phyloP scores from a whole-genome alignment of 306 rosid genomes.

The Delonix regia region DNA sequence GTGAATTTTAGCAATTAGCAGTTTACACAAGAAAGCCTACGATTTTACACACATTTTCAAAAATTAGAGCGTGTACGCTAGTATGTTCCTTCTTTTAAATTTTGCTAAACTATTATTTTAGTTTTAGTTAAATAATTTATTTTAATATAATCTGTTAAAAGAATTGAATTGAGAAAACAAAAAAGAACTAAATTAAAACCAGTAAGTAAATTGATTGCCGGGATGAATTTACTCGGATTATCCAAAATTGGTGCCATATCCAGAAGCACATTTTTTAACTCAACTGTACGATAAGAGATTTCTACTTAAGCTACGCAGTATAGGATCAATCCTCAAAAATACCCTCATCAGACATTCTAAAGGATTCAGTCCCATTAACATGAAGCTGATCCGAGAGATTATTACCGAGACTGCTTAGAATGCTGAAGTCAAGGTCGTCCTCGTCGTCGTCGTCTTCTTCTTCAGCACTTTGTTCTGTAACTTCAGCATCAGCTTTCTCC shows the following conservation, averaged over 20 bases:
- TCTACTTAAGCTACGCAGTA: conserved; percentile 5
- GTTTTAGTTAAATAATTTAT: no score
- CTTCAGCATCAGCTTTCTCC: conserved; percentile 30
- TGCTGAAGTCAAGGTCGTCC: conserved; percentile 67
- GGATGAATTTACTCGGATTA: neutral
- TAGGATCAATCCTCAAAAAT: conserved; percentile 64
- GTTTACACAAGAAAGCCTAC: no score
- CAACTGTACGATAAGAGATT: conserved; percentile 20
- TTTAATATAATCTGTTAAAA: no score
- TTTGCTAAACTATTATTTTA: no score
- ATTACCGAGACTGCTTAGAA: conserved; percentile 40
- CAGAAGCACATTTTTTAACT: conserved; percentile 22
- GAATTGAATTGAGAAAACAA: no score
- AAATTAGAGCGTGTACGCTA: no score
- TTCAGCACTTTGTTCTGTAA: conserved; percentile 31
- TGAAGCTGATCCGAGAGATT: conserved; percentile 59
- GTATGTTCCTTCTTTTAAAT: no score
- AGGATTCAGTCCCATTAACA: conserved; percentile 91
- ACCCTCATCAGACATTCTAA: conserved; percentile 66
- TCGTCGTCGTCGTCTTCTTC: conserved; percentile 40
- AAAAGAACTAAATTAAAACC: no score
- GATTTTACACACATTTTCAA: no score
- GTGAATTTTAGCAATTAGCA: no score
- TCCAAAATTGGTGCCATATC: conserved; percentile 31
- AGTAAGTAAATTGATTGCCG: conserved; percentile 30